Percentiles rank a stretch among this genome's conserved stretches.
These are phyloP conservation scores for Beta lomatogona DNA, from an alignment of 179 eudicot species.

Conservation along the genomic window DNA sequence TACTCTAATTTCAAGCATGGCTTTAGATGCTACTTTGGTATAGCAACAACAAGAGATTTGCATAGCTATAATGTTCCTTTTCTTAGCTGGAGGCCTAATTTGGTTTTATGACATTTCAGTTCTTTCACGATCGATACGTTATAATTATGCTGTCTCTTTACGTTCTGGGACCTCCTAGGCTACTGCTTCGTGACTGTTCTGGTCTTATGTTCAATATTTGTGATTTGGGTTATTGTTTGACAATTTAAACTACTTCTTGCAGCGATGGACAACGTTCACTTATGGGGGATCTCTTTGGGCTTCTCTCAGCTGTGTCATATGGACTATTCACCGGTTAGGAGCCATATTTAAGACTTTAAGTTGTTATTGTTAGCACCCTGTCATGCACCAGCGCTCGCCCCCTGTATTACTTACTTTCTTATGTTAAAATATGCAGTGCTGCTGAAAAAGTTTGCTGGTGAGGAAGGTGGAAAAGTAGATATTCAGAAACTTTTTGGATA, in stretches of 20 bases:
- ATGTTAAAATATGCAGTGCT: conserved; percentile 57
- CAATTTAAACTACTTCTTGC: conserved; percentile 53
- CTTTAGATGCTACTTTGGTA: background rate
- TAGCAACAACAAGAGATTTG: background rate
- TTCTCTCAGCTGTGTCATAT: conserved; percentile 86
- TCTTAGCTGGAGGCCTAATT: background rate
- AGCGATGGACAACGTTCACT: conserved; percentile 82
- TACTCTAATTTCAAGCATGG: background rate
- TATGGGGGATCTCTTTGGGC: conserved; percentile 94
- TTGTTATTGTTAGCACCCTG: background rate
- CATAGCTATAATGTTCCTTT: background rate
- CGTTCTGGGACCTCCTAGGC: background rate
- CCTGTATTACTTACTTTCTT: conserved; percentile 22
- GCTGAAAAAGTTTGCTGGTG: conserved; percentile 87
- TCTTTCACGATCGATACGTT: background rate
- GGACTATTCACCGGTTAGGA: conserved; percentile 89
- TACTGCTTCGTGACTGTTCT: conserved; percentile 5
- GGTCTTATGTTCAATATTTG: conserved; percentile 29
- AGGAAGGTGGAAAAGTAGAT: conserved; percentile 90
- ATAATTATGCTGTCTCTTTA: background rate
- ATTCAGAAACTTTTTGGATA: conserved; percentile 97
- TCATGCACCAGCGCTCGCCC: background rate
- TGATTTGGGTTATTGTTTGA: conserved; percentile 54
- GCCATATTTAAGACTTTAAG: conserved; percentile 1
- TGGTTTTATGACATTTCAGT: background rate